Conservation (phyloP, 805 yeast genomes). For the Kazachstania martiniae region DNA sequence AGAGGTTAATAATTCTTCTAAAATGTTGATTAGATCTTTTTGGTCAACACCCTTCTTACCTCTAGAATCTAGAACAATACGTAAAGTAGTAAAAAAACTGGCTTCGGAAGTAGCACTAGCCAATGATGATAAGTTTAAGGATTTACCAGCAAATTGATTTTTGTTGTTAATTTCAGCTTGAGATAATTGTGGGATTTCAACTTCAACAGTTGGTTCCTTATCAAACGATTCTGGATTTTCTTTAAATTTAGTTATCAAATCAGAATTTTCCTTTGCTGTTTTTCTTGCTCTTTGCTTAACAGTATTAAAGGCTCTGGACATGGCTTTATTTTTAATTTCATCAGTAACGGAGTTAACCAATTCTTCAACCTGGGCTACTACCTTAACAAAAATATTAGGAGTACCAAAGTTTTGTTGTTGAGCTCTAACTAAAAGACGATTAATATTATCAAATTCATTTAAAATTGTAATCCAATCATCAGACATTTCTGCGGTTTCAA, state of each 20-base stretch:
- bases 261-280: conserved; percentile 57
- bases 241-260: conserved; percentile 47
- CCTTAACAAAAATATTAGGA: conserved; percentile 61
- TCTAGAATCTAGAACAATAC: conserved; percentile 72
- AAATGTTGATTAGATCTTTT: conserved; percentile 57
- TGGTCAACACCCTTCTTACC: conserved; percentile 93
- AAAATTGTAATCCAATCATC: conserved; percentile 74
- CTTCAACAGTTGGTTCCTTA: conserved; percentile 32
- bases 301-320: conserved; percentile 78
- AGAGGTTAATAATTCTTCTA: conserved; percentile 51
- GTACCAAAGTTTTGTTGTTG: conserved; percentile 62
- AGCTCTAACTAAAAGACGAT: conserved; percentile 54
- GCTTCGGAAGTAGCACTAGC: conserved; percentile 29
- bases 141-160: conserved; percentile 22
- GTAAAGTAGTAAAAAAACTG: conserved; percentile 60
- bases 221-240: conserved; percentile 69
- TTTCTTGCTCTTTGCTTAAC: conserved; percentile 82
- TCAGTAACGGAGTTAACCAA: conserved; percentile 45
- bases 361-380: conserved; percentile 64
- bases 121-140: conserved; percentile 22
- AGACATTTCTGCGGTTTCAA: conserved; percentile 56
- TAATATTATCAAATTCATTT: conserved; percentile 67
- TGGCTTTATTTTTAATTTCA: conserved; percentile 72
- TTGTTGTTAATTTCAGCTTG: conserved; percentile 16
- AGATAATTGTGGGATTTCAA: conserved; percentile 13